Evolutionary conservation across 108 stramenopile genomes (phyloP).

Genomic region (Conticribra weissflogii): DNA sequence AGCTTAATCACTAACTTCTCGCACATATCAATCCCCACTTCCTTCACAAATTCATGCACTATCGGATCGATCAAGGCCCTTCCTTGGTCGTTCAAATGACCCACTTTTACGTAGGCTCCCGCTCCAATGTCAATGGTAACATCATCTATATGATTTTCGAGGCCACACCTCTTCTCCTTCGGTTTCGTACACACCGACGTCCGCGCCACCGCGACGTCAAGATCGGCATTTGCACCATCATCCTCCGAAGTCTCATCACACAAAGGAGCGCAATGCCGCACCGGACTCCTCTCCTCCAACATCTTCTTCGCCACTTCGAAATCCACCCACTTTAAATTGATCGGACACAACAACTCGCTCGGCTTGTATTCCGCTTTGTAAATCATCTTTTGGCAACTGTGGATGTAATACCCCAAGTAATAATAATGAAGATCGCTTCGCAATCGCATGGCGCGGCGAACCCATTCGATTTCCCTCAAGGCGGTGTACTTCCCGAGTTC

Average conservation of each 20-base stretch:
- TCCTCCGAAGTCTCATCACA: slow-evolving; percentile 13
- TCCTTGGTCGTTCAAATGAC: slow-evolving; percentile 71
- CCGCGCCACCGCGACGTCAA: too few species aligned
- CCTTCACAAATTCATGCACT: slow-evolving; percentile 60
- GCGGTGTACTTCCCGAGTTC: slow-evolving; percentile 93
- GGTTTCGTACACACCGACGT: too few species aligned
- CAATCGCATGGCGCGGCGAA: slow-evolving; percentile 43
- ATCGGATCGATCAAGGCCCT: slow-evolving; percentile 68
- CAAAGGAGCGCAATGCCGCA: slow-evolving; percentile 56
- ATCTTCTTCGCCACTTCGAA: slow-evolving; percentile 63
- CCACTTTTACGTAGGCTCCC: slow-evolving; percentile 48
- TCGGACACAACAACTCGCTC: slow-evolving; percentile 90
- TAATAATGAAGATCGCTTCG: slow-evolving; percentile 77
- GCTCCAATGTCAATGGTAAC: slow-evolving; percentile 66
- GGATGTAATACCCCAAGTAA: slow-evolving; percentile 97
- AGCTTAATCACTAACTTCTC: slow-evolving; percentile 59
- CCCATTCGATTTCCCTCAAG: slow-evolving; percentile 93
- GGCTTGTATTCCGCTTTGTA: slow-evolving; percentile 98
- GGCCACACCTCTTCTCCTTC: too few species aligned
- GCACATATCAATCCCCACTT: slow-evolving; percentile 61
- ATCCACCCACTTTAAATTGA: slow-evolving; percentile 77
- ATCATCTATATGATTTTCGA: too few species aligned
- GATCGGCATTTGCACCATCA: neutral
- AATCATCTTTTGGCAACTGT: slow-evolving; percentile 91
- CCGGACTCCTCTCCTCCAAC: slow-evolving; percentile 55